Percentiles rank a stretch among this genome's conserved stretches.
Conservation (phyloP, 352 stramenopile genomes). For the Phytophthora pini region DNA sequence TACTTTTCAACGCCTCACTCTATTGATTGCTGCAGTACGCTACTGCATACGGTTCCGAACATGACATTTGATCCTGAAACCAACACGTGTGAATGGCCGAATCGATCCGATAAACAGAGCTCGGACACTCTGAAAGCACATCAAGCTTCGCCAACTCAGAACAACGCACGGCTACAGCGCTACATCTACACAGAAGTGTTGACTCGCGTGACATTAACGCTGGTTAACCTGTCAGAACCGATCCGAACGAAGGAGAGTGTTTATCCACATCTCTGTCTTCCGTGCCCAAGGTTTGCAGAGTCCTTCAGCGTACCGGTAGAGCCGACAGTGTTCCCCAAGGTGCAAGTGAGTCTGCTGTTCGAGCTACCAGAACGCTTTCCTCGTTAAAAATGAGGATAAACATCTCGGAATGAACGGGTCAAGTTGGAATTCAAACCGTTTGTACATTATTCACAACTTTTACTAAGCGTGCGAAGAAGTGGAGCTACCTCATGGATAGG, state of each 20-base stretch:
- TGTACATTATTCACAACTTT: constrained; percentile 23
- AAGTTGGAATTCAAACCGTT: neutral
- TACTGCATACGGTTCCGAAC: constrained; percentile 45
- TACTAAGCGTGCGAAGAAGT: neutral
- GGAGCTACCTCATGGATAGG: neutral
- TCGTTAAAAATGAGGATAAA: constrained; percentile 1
- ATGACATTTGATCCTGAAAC: constrained; percentile 34
- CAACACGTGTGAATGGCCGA: constrained; percentile 38
- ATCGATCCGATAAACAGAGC: neutral
- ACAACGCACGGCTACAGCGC: constrained; percentile 11
- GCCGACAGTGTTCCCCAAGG: constrained; percentile 35
- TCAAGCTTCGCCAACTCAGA: neutral
- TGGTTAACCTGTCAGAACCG: constrained; percentile 19
- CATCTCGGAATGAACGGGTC: neutral
- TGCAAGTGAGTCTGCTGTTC: constrained; percentile 15
- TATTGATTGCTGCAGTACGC: constrained; percentile 47
- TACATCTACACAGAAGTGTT: constrained; percentile 47
- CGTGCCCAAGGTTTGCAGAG: constrained; percentile 22
- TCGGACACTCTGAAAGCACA: neutral
- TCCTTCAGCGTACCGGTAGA: constrained; percentile 16
- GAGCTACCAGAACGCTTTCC: constrained; percentile 22
- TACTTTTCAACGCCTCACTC: constrained; percentile 51
- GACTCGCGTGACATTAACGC: constrained; percentile 35
- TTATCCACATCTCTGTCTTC: neutral
- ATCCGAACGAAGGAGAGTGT: constrained; percentile 10